Conservation (phyloP, 1,284 basidiomycete genomes). For the Wallemia mellicola region DNA sequence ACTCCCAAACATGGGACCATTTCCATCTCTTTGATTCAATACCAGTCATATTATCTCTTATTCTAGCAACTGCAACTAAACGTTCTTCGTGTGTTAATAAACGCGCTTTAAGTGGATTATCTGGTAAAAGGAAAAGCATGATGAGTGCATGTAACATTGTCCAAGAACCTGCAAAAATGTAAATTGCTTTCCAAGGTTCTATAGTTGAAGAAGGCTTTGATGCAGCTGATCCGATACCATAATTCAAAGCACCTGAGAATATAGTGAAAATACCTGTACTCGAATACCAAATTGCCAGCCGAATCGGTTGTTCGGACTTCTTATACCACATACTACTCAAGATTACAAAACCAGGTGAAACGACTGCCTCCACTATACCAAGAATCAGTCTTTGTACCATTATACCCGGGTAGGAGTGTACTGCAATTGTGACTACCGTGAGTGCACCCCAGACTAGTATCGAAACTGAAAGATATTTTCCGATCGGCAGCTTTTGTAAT, state of each 20-base stretch:
- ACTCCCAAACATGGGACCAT: constrained; percentile 10
- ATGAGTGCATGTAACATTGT: constrained; percentile 13
- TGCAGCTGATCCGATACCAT: constrained; percentile 9
- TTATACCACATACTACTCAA: constrained; percentile 13
- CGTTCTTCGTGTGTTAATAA: constrained; percentile 9
- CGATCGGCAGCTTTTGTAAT: constrained; percentile 10
- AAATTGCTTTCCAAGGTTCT: constrained; percentile 13
- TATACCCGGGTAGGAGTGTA: constrained; percentile 9
- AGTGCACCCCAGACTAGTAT: constrained; percentile 9
- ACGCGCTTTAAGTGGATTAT: constrained; percentile 8
- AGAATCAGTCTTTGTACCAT: constrained; percentile 11
- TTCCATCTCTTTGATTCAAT: constrained; percentile 7
- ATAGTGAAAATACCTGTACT: constrained; percentile 13
- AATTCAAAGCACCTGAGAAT: constrained; percentile 13
- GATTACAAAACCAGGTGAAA: constrained; percentile 13
- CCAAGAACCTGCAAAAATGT: constrained; percentile 11
- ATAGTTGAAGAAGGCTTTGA: constrained; percentile 5
- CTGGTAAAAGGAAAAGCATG: constrained; percentile 11
- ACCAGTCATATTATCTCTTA: constrained; percentile 6
- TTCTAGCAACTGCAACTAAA: constrained; percentile 7
- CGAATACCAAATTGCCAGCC: constrained; percentile 11
- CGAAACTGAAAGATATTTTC: constrained; percentile 4
- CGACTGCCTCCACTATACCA: constrained; percentile 8
- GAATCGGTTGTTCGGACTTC: constrained; percentile 3
- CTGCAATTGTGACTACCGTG: constrained; percentile 12